Conservation (phyloP, 164 flowering plant genomes). For the Vitis riparia region DNA sequence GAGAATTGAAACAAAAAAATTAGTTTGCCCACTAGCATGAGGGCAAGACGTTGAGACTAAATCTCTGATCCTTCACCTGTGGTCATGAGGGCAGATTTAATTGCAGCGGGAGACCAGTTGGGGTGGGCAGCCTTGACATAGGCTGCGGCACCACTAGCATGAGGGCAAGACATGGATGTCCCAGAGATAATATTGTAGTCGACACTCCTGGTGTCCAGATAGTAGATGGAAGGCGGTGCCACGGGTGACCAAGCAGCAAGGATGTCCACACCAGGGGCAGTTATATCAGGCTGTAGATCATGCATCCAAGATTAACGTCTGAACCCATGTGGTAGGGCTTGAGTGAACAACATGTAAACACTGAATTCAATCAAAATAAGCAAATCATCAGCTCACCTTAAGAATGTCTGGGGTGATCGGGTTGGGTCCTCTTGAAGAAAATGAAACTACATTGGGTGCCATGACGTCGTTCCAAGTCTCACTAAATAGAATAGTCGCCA, state of each 20-base stretch:
- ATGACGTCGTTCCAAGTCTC: constrained; percentile 25
- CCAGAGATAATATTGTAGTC: constrained; percentile 40
- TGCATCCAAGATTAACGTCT: neutral
- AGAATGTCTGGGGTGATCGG: constrained; percentile 34
- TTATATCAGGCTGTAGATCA: constrained; percentile 34
- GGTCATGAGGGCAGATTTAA: constrained; percentile 57
- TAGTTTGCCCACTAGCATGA: too few relatives aligned
- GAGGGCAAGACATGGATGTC: constrained; percentile 61
- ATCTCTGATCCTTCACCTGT: constrained; percentile 28
- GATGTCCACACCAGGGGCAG: constrained; percentile 44
- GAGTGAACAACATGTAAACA: too few relatives aligned
- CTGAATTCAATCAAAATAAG: neutral
- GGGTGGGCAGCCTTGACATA: constrained; percentile 44
- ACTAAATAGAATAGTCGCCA: constrained; percentile 29
- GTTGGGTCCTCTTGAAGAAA: constrained; percentile 46
- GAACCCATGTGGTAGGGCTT: too few relatives aligned
- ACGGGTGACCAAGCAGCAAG: constrained; percentile 41
- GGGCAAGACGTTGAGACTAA: too few relatives aligned
- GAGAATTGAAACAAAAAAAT: neutral
- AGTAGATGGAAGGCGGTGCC: constrained; percentile 20
- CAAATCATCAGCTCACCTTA: constrained; percentile 24
- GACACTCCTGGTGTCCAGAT: constrained; percentile 22
- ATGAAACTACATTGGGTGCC: constrained; percentile 34
- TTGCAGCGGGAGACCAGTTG: constrained; percentile 50
- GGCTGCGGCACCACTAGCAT: constrained; percentile 46